Evolutionary conservation across 2,329 filamentous ascomycete genomes (phyloP).

Genomic region (Dactylonectria macrodidyma): DNA sequence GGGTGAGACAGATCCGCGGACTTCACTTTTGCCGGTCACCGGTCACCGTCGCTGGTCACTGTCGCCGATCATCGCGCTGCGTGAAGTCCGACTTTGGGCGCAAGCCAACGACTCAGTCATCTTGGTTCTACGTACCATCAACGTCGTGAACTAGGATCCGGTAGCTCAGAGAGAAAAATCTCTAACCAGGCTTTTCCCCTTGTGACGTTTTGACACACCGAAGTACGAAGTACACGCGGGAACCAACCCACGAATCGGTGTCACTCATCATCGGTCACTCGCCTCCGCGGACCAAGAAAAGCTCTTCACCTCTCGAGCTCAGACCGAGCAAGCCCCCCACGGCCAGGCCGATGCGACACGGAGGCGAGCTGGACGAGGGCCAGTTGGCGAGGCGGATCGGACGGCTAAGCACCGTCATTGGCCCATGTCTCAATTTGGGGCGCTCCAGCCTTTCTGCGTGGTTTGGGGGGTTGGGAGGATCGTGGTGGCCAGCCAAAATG

Average conservation of each 20-base stretch:
- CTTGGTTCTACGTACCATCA: constrained; percentile 10
- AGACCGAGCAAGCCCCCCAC: constrained; percentile 41
- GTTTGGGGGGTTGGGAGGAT: constrained; percentile 40
- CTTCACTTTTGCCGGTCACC: constrained; percentile 19
- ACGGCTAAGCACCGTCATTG: constrained; percentile 34
- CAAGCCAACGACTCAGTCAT: constrained; percentile 23
- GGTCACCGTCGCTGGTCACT: constrained; percentile 14
- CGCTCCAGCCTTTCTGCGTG: constrained; percentile 25
- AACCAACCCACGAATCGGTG: constrained; percentile 27
- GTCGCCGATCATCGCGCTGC: constrained; percentile 1
- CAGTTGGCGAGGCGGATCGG: constrained; percentile 31
- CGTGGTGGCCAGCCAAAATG: constrained; percentile 40
- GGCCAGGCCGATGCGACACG: constrained; percentile 45
- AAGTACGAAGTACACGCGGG: constrained; percentile 40
- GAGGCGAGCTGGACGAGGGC: constrained; percentile 20
- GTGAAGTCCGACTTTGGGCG: constrained; percentile 17
- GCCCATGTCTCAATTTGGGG: constrained; percentile 40
- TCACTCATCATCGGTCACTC: constrained; percentile 34
- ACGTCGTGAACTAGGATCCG: constrained; percentile 15
- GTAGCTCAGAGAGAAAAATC: constrained; percentile 13
- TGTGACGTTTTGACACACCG: constrained; percentile 42
- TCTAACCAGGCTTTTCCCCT: constrained; percentile 27
- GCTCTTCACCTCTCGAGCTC: constrained; percentile 25
- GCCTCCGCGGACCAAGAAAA: constrained; percentile 34
- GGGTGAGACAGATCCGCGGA: constrained; percentile 14